Evolutionary conservation across 2,329 filamentous ascomycete genomes (phyloP), one percentile per base, ranked within the genome.

Genomic region (Boeremia exigua): DNA sequence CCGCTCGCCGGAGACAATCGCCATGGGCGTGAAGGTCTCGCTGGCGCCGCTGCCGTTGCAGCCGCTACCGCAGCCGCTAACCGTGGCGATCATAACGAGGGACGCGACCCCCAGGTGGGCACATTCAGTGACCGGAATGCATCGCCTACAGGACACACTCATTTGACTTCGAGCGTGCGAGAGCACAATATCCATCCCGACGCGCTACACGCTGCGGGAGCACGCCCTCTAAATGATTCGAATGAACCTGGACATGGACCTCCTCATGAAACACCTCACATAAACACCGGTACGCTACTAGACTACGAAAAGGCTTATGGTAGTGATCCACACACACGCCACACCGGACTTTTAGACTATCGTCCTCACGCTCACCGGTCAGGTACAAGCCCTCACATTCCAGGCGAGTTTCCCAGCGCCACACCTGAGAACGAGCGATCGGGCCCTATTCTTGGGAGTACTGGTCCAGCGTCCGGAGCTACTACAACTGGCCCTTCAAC

Each of bases 301-400:
- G 54, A 56, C 43, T 56, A 56, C 29, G 54, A 56, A 28, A 48
- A 48, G 7, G 54, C 54, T 2, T 56, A 28, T 15, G 54, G 54
- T 19, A 56, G 47, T 44, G 54, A 51, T 25, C 54, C 54, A 4
- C 47, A 51, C 38, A 56, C 48, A 0, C 14, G 39, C n/a, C 54
- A 56, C 38, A 51, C 48, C 10, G 54, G 54, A 23, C 43, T 56
- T 6, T 32, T 56, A 3, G 48, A 46, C 6, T 56, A 56, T 14
- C 54, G 54, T 11, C 66, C 64, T 10, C 23, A 75, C 59, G 49
- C 68, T 60, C 49, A 53, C 9, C 49, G 62, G 14, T 65, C 75
- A 15, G 76, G 76, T 47, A 75, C 77, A 8, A 62, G 62, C 29
- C 61, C 70, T 8, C 72, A 74, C 39, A 62, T 75, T 32, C 72